Evolutionary conservation across 768 basidiomycete species (phyloP).

Genomic region (Fistulinella prunicolor): DNA sequence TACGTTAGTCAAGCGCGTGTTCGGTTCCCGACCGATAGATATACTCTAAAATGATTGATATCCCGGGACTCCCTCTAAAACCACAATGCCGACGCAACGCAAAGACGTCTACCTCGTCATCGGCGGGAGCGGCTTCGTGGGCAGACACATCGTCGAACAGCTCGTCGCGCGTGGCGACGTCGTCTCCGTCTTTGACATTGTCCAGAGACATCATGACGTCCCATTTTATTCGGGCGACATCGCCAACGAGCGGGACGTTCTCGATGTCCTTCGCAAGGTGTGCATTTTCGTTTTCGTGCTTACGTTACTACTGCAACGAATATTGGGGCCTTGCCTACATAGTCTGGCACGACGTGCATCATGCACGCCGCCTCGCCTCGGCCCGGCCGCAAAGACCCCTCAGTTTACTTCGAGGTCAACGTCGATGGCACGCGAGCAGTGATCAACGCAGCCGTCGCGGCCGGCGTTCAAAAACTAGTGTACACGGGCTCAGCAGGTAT

Average conservation of each 20-base stretch:
- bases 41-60: too few species aligned
- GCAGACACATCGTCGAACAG: constrained; percentile 85
- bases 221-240: constrained; percentile 91
- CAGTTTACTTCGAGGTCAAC: constrained; percentile 89
- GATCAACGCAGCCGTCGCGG: constrained; percentile 73
- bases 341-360: constrained; percentile 85
- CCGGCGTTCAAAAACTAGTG: constrained; percentile 75
- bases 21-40: too few species aligned
- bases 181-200: constrained; percentile 88
- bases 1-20: too few species aligned
- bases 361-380: constrained; percentile 93
- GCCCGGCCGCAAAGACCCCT: constrained; percentile 62
- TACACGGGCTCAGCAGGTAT: constrained; percentile 88
- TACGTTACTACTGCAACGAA: neutral
- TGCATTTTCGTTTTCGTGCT: constrained; percentile 37
- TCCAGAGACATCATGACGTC: constrained; percentile 84
- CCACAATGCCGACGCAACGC: constrained; percentile 13
- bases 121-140: constrained; percentile 90
- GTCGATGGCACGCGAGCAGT: constrained; percentile 87
- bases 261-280: constrained; percentile 71
- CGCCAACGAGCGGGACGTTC: constrained; percentile 69
- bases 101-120: constrained; percentile 85
- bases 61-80: too few species aligned
- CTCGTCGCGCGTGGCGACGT: constrained; percentile 75
- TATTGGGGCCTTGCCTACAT: neutral